Evolutionary conservation across 768 basidiomycete genomes (phyloP).

Genomic region (Termitomyces sp.): DNA sequence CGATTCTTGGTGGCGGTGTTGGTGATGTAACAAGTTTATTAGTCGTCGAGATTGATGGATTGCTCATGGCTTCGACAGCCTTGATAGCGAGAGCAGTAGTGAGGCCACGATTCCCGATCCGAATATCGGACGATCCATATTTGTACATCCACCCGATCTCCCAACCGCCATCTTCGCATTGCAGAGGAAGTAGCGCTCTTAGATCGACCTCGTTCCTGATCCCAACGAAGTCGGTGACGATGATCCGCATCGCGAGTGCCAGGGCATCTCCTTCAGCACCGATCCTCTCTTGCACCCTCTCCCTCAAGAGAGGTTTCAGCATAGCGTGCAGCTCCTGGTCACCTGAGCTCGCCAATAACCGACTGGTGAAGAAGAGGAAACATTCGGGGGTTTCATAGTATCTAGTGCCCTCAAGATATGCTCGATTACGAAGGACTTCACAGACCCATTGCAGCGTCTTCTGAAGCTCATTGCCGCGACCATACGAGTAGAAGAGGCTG

Average conservation of each 20-base stretch:
- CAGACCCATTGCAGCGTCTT: constrained; percentile 43
- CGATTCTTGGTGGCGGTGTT: constrained; percentile 3
- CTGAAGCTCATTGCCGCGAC: constrained; percentile 40
- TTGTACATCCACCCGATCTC: constrained; percentile 52
- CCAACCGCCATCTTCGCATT: constrained; percentile 54
- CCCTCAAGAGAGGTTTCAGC: constrained; percentile 35
- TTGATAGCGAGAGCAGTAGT: constrained; percentile 50
- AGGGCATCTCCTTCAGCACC: constrained; percentile 45
- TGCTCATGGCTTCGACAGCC: constrained; percentile 32
- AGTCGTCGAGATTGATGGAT: background rate
- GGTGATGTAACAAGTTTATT: constrained; percentile 9
- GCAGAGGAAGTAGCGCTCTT: constrained; percentile 36
- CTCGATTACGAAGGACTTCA: constrained; percentile 44
- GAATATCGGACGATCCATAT: constrained; percentile 41
- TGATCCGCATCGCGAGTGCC: constrained; percentile 53
- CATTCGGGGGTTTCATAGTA: constrained; percentile 50
- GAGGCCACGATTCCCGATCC: constrained; percentile 50
- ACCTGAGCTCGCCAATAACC: constrained; percentile 31
- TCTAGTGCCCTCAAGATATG: constrained; percentile 48
- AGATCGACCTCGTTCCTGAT: constrained; percentile 40
- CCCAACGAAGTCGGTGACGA: constrained; percentile 36
- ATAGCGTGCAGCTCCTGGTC: constrained; percentile 30
- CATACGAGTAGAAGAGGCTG: constrained; percentile 43
- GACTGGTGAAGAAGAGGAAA: constrained; percentile 46
- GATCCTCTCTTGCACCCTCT: constrained; percentile 43